Base-by-base conservation (phyloP, 768 basidiomycete genomes). In the Boletus patriciae region DNA sequence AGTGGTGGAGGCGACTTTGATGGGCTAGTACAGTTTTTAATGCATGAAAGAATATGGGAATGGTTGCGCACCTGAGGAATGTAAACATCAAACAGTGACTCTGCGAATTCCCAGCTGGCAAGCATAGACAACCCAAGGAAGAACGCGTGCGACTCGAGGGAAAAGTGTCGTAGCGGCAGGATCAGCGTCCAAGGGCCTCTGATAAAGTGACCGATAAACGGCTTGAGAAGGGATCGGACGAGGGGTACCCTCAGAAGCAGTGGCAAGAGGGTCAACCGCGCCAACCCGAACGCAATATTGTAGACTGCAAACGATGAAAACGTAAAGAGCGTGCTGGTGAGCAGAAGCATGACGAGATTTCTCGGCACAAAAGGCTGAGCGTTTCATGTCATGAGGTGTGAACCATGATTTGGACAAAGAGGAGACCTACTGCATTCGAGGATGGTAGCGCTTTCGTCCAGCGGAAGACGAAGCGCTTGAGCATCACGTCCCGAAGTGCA, bases 121-220 rank as follows among this genome's bases (percentile, higher is more conserved):
- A 83, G 61, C 3, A 83, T 89, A 8, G 76, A 75, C 33, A 82
- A 62, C 2, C 77, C 82, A 7, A 90, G 64, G 16, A 73, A 73
- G 73, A 80, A 84, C 1, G 80, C 75, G 19, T 81, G 76, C 18
- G 68, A 63, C 21, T 86, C 65, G 7, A 86, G 72, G 3, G 74
- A 58, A 37, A 77, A 55, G 61, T 86, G 77, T 18, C 67, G 68
- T 37, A 82, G 65, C 0, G 82, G 80, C 16, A 89, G 76, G 6
- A 73, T 63, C 21, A 86, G 25, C 0, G 82, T 83, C 76, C 81
- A 86, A 15, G 79, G 66, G 2, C 84, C 82, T 48, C 78, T 75
- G 2, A 85, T 68, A 66, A 89, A 88, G 68, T 88, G 86, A 0
- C 79, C 80, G 0, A 81, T 74, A 64, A 88, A 86, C 0, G 87